Evolutionary conservation across 2,329 filamentous ascomycete genomes (phyloP), one percentile per base, ranked within the genome.

Genomic region (Rutstroemia sp.): DNA sequence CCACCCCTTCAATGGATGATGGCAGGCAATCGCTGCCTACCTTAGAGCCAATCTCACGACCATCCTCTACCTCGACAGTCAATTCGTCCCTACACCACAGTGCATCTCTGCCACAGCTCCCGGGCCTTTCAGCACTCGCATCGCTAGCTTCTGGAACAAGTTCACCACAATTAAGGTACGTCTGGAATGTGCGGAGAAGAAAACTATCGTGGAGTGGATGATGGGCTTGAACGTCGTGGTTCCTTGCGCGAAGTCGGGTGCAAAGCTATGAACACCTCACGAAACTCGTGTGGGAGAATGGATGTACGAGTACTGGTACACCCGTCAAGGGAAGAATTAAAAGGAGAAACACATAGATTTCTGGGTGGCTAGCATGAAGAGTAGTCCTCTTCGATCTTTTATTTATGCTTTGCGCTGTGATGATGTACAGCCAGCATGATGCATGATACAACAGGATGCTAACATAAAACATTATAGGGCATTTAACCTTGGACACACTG

Each of bases 121-220:
- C 82, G 23, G 80, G 78, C 23, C 70, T 86, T 52, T 81, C 81
- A 51, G 76, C 81, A 40, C 73, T 86, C 64, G 82, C 82, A 45
- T 81, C 79, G 54, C 73, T 83, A 63, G 78, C 68, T 38, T 68
- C 68, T 10, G 56, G 79, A 38, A 77, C 78, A 30, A 76, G 74
- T 64, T 78, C 75, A 58, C 78, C 73, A 69, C 67, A 69, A 60
- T 68, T 76, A 64, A 78, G 78, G 76, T 79, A 76, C 66, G 68
- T 70, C 73, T 67, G 64, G 67, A 17, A 50, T 36, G 25, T 34
- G 42, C 23, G 49, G 38, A 21, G 45, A 48, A 48, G 36, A 38
- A 42, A 42, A 58, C 60, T 19, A 38, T 30, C 27, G 27, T 30
- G 42, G 19, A 40, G 16, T 7, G 39, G 39, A 16, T 40, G 19